Base-by-base conservation (phyloP, 2,329 filamentous ascomycete genomes). In the Graphilbum fragrans region DNA sequence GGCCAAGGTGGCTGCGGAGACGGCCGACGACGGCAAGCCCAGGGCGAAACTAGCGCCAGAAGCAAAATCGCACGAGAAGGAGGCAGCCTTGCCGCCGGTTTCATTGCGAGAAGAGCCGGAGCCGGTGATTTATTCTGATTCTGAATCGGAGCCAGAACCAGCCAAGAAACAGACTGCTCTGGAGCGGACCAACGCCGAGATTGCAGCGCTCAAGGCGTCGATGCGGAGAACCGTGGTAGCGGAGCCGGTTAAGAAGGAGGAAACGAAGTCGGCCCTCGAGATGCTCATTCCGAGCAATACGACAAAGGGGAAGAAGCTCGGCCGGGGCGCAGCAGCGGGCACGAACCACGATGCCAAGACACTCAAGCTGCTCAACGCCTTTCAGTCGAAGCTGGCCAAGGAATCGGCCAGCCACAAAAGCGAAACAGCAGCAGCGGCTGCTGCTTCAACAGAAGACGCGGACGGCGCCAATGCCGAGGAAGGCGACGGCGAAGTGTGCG, bases 131-230 rank as follows among this genome's bases (percentile, higher is more conserved):
- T n/a, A n/a, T n/a, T 17, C 63, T 8, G 42, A 39, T 2, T 36
- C 21, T 10, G 45, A 36, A 1, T 16, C 34, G 5, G 38, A 21
- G 5, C 60, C 61, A 8, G 61, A 64, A 48, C 55, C 57, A 12
- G 32, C 32, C 32, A 19, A 34, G 53, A 58, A 37, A 39, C 72
- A 72, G 52, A 68, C 69, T 1, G 67, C 70, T 1, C 61, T 88
- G 10, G 79, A 86, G 47, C 68, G 68, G 49, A 84, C 82, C 3
- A 88, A 88, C 49, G 82, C 84, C 31, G 81, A 92, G 53, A 86
- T 90, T 41, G 82, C 82, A 5, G 80, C 80, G 1, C 64, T 92
- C 4, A 90, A 88, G 58, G 82, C 82, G 9, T 87, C 82, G 1
- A 86, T 92, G 80, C 82, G 79, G 55, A 72, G 84, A 27, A 81